Evolutionary conservation across 164 flowering plant genomes (phyloP), one percentile per base, ranked within the genome.

Genomic region (Litsea cubeba): DNA sequence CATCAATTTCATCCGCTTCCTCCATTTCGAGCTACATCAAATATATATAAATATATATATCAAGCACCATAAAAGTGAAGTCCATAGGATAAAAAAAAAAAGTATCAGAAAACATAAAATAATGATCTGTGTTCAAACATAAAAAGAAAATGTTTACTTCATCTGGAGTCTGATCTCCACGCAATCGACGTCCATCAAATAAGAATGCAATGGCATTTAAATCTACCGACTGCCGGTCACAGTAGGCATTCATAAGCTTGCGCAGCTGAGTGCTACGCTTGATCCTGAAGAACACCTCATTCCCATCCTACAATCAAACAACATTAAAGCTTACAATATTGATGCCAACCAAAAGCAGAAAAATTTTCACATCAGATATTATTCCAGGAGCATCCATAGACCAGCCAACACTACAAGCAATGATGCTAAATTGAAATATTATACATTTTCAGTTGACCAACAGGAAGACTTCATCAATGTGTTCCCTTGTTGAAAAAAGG

Each of bases 221-320:
- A 60, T 83, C 84, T 1, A 79, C 78, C 3, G 84, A 81, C 30
- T 79, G 84, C 15, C 84, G 74, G 22, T 81, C 84, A 76, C 86
- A 81, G 71, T 83, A 83, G 11, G 81, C 84, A 75, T 57, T 81
- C 86, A 81, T 83, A 8, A 83, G 84, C 76, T 81, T 83, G 57
- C 81, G 66, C 30, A 83, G 74, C 75, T 79, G 82, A 22, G 82
- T 80, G 75, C 81, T 83, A 69, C 84, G 71, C 71, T 82, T 81
- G 71, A 83, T 83, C 79, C 83, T 81, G 73, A 83, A 83, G 65
- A 81, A 83, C 24, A 83, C 81, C 62, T 83, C 84, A 58, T 78
- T 81, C 14, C 84, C 86, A 79, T 81, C 84, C 86, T 83, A 62
- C 60, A 54, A 17, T 54, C 58, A 54, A 54, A 54, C 58, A 54